Evolutionary conservation across 2,329 filamentous ascomycete genomes (phyloP).

Genomic region (Aureobasidium lini): DNA sequence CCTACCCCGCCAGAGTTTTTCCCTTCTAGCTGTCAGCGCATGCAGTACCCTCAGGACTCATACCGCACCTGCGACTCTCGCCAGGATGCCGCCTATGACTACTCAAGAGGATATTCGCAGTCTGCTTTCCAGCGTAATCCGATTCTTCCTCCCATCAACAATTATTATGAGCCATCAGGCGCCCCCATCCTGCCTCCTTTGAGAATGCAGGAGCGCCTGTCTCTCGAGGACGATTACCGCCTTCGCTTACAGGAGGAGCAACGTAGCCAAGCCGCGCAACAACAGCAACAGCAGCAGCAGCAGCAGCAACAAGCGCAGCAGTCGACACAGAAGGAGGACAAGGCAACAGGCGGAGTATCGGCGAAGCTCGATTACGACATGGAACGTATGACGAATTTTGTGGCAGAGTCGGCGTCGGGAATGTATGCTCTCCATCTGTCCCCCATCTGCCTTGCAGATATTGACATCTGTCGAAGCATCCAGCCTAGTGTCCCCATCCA

Average conservation of each 20-base stretch:
- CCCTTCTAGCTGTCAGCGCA: conserved; percentile 36
- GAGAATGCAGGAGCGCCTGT: conserved; percentile 33
- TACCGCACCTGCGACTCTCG: conserved; percentile 34
- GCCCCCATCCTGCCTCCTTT: conserved; percentile 42
- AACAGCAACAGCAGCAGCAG: conserved; percentile 27
- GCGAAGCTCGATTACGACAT: conserved; percentile 95
- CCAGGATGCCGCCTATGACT: conserved; percentile 39
- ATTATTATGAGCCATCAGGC: conserved; percentile 38
- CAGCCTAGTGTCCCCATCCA: conserved; percentile 51
- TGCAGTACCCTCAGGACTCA: conserved; percentile 39
- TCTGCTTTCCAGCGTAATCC: conserved; percentile 21
- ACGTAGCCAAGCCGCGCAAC: conserved; percentile 24
- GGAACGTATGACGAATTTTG: conserved; percentile 92
- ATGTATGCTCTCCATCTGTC: conserved; percentile 55
- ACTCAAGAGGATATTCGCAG: conserved; percentile 29
- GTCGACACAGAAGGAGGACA: conserved; percentile 49
- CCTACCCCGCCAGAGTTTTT: conserved; percentile 44
- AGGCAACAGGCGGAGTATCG: conserved; percentile 76
- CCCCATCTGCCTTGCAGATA: conserved; percentile 52
- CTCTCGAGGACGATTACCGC: conserved; percentile 32
- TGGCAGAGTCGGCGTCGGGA: conserved; percentile 77
- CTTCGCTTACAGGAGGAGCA: conserved; percentile 33
- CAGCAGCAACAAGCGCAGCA: conserved; percentile 34
- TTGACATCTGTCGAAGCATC: conserved; percentile 58
- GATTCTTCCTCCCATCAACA: conserved; percentile 28